Evolutionary conservation across 2,329 filamentous ascomycete species (phyloP).

Genomic region (Exophiala mesophila): DNA sequence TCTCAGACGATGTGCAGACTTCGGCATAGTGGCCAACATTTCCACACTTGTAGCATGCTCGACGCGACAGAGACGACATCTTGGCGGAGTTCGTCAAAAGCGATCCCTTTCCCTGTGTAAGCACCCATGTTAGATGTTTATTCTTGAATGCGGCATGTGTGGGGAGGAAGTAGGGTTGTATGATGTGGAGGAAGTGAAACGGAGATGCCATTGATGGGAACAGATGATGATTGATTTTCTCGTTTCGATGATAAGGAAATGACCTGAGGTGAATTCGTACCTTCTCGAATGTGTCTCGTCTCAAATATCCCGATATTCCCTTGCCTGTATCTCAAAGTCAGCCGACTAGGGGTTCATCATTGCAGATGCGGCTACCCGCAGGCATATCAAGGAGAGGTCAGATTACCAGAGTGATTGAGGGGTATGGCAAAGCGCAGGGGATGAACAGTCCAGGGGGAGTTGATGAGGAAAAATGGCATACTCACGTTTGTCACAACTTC

Average conservation of each 20-base stretch:
- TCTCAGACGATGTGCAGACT: conserved; percentile 96
- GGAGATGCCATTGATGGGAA: no score
- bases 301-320: conserved; percentile 14
- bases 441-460: background rate
- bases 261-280: conserved; percentile 9
- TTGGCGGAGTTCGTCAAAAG: conserved; percentile 22
- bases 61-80: conserved; percentile 77
- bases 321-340: conserved; percentile 16
- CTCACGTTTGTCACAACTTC: conserved; percentile 25
- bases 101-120: conserved; percentile 5
- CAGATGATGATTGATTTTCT: no score
- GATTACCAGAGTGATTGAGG: conserved; percentile 18
- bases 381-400: no score
- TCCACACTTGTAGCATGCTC: conserved; percentile 73
- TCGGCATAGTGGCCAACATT: conserved; percentile 74
- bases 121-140: conserved; percentile 7
- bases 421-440: conserved; percentile 8
- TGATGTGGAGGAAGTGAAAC: background rate
- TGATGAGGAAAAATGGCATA: conserved; percentile 4
- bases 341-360: conserved; percentile 9
- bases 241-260: no score
- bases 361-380: no score
- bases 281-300: conserved; percentile 10
- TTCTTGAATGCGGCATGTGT: background rate
- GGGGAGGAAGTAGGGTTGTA: background rate